Evolutionary conservation across 306 rosid genomes (phyloP), one percentile per base, ranked within the genome.

Genomic region (Crotalaria pallida): DNA sequence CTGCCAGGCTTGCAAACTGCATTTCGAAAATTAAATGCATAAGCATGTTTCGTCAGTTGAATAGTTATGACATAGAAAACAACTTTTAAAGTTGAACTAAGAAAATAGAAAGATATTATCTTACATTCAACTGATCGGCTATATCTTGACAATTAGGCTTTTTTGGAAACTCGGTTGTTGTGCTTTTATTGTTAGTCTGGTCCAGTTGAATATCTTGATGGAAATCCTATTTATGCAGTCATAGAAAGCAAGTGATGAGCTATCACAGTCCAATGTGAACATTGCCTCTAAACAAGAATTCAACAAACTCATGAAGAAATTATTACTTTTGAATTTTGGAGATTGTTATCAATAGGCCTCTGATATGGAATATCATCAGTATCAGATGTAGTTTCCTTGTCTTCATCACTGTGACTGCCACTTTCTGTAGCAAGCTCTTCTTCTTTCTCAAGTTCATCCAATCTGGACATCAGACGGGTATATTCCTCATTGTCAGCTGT

Each of bases 381-480:
- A 74, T 67, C 75, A 64, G 47, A 77, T 40, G 79, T 62, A 59
- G 61, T 56, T 75, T 79, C 65, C 71, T 81, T 85, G 13, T 77
- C 84, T 57, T 78, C 68, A 34, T 80, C 84, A 63, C 58, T 36
- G 36, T 41, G 68, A 56, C 38, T 21, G 45, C 67, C 75, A 68
- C 59, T 74, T 78, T 85, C 86, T 22, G 91, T 92, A 71, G 84
- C 94, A 81, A 80, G 89, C 76, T 88, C 96, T 81, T 93, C 96
- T 81, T 93, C 89, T 65, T 71, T 78, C 84, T 90, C 98, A 26
- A 93, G 94, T 69, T 86, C 90, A 63, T 87, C 97, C 83, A 87
- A 26, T 80, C 72, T 80, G 53, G 94, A 19, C 79, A 80, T 55
- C 10, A 93, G 69, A 10, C 63, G 78, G 69, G 86, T 86, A 82